Percentiles rank a stretch among this genome's conserved stretches.
These are phyloP conservation scores for Beauveria rudraprayagi DNA, from an alignment of 2,329 filamentous ascomycete species.

Conservation along the genomic window DNA sequence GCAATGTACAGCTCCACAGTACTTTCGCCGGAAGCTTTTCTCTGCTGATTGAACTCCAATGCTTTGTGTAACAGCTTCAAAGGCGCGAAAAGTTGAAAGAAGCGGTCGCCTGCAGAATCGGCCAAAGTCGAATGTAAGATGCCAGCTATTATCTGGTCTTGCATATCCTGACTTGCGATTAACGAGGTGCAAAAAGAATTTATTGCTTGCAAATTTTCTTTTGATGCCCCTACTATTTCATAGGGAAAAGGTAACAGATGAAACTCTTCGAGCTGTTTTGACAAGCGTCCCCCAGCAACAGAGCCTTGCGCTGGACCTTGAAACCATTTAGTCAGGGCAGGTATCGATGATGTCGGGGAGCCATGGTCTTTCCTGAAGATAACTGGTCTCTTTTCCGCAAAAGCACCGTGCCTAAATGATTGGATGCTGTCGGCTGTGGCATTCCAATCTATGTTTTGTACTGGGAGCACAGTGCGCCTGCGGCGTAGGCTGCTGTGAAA, in stretches of 20 bases:
- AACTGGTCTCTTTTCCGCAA: conserved; percentile 41
- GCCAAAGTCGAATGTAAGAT: conserved; percentile 22
- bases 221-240: conserved; percentile 26
- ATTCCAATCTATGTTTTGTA: background rate
- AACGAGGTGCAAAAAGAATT: conserved; percentile 23
- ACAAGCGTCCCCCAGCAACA: conserved; percentile 49
- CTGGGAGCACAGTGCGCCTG: conserved; percentile 3
- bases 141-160: conserved; percentile 24
- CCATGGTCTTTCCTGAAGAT: conserved; percentile 37
- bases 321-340: conserved; percentile 7
- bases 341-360: conserved; percentile 22
- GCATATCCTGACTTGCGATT: conserved; percentile 18
- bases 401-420: conserved; percentile 45
- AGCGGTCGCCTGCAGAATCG: conserved; percentile 26
- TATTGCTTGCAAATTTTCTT: conserved; percentile 13
- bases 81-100: conserved; percentile 51
- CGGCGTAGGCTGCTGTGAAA: conserved; percentile 1
- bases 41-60: conserved; percentile 36
- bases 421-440: conserved; percentile 22
- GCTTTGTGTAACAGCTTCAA: conserved; percentile 57
- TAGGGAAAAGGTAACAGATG: conserved; percentile 29
- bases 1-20: conserved; percentile 67
- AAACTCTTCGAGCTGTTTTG: conserved; percentile 23
- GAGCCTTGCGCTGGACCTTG: conserved; percentile 36
- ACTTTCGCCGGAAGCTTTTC: conserved; percentile 16